These are phyloP conservation scores for Yarrowia sp. DNA, from an alignment of 805 yeast species.

Conservation along the genomic window DNA sequence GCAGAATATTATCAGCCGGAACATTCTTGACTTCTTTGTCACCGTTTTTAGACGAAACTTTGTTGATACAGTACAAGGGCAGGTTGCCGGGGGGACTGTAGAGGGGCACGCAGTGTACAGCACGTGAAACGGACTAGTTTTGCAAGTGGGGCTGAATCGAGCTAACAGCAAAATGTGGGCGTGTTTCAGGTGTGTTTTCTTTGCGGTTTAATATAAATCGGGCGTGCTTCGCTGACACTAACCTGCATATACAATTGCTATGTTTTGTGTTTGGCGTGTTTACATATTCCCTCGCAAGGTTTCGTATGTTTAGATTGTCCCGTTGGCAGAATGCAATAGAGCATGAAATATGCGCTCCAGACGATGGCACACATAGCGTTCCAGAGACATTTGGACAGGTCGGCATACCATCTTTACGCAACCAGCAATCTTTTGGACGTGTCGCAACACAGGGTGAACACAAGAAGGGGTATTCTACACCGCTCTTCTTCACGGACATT, in stretches of 20 bases:
- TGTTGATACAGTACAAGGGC: neutral
- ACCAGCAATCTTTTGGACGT: constrained; percentile 10
- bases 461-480: too few species aligned
- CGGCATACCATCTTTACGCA: neutral
- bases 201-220: too few species aligned
- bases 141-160: too few species aligned
- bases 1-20: neutral
- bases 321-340: neutral
- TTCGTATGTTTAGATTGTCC: constrained; percentile 25
- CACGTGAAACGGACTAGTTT: neutral
- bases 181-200: neutral
- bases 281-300: constrained; percentile 22
- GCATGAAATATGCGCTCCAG: constrained; percentile 15
- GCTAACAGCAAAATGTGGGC: neutral
- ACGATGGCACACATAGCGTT: neutral
- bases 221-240: neutral
- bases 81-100: constrained; percentile 20
- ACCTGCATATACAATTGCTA: constrained; percentile 3
- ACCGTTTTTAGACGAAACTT: neutral
- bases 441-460: neutral
- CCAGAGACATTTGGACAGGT: neutral
- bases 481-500: too few species aligned
- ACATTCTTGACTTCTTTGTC: constrained; percentile 11
- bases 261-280: constrained; percentile 9
- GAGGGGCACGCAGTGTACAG: neutral